Base-by-base conservation (phyloP, 169 alveolate species). In the Babesia bovis region DNA sequence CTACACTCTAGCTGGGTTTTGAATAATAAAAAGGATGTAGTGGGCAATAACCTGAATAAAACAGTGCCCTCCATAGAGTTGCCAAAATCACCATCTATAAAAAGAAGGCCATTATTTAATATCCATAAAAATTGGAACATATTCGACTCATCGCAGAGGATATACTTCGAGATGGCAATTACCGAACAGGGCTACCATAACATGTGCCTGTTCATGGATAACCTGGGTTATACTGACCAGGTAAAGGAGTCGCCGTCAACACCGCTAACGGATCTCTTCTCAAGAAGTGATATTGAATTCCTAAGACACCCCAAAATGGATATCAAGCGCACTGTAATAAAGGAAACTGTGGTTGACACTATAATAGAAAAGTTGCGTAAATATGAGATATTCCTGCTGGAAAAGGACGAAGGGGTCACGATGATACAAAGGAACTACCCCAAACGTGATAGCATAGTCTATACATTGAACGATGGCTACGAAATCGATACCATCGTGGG, bases 401-500 rank as follows among this genome's bases (percentile, higher is more conserved):
- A 63, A 17, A 63, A 23, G 5, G 73, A 47, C 5, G 61, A 1
- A 28, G 28, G 12, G 7, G 61, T 47, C 51, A 63, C 42, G 35
- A 4, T 47, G 50, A 12, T 63, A 32, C 44, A 9, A 12, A 47
- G 19, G 33, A 10, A 28, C 47, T 63, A 63, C 38, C 73, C 73
- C 2, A 60, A 49, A 26, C 41, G 50, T 1, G 28, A 45, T 45
- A 45, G 60, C 23, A 55, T 47, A 0, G 42, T 63, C 2, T 47
- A 21, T 25, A 30, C 73, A 63, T 12, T 9, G 1, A 21, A 13
- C 26, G 53, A 28, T 1, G 36, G 32, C 0, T 36, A 63, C 28
- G 73, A 63, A 21, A 19, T 63, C 3, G 45, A 63, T 21, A 9
- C 45, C 15, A 45, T 45, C 25, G 35, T 63, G n/a, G 73, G 63